Evolutionary conservation across 1,284 basidiomycete species (phyloP), one percentile per base, ranked within the genome.

Genomic region (Naganishia albida): DNA sequence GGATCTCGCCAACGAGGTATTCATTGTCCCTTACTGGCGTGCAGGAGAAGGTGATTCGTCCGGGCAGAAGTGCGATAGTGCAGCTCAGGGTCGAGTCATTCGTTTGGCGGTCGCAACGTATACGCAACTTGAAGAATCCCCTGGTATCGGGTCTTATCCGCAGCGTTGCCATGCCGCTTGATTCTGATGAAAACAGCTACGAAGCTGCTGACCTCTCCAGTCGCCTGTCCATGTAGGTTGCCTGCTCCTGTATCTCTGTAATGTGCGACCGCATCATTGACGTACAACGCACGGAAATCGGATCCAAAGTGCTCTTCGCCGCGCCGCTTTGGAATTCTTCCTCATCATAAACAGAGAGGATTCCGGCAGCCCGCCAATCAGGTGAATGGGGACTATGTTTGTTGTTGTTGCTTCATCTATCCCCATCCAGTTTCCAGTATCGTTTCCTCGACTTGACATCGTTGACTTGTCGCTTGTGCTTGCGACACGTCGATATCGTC

Each of bases 261-360:
- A n/a, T n/a, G 18, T 44, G 43, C 43, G 15, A 44, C 16, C 13
- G 15, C 6, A 44, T 7, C 34, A n/a, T 23, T 48, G 25, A 20
- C 13, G 51, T 54, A 42, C 52, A 42, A 16, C 42, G 12, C 7
- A 46, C 43, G 55, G 55, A 57, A 57, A n/a, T 30, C 57, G 57
- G 57, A 60, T 60, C 15, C 57, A 60, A 25, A 60, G 34, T 34
- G 23, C 10, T 55, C 40, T 13, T 56, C 39, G 52, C 10, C 25
- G 20, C 46, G 12, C 12, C 12, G 20, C n/a, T 53, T 23, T 16
- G 48, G 49, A 51, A 34, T 51, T 28, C 16, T 25, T 18, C 46
- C 20, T 48, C 46, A 48, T 20, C 46, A 20, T 10, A 34, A 34
- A 34, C 34, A n/a, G n/a, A 7, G 44, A 46, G 44, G 43, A 44